These are phyloP conservation scores for Puccinia novopanici DNA, from an alignment of 1,284 basidiomycete genomes.

Conservation along the genomic window DNA sequence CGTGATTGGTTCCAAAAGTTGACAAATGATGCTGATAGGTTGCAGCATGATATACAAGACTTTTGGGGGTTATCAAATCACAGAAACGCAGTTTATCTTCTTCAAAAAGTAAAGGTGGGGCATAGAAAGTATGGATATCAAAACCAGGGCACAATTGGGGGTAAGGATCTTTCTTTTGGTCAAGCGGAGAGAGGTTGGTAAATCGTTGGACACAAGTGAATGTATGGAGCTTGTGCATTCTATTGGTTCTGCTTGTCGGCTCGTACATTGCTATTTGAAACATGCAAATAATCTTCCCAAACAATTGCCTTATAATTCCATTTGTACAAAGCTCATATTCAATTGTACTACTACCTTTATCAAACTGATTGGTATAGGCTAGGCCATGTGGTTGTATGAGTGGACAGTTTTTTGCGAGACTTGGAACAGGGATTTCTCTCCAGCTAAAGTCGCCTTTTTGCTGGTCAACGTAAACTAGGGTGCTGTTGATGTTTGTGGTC, in stretches of 20 bases:
- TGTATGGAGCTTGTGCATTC: constrained; percentile 7
- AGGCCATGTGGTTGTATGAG: constrained; percentile 6
- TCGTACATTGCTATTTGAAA: constrained; percentile 16
- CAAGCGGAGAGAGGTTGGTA: background rate
- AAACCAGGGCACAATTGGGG: constrained; percentile 13
- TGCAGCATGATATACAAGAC: constrained; percentile 22
- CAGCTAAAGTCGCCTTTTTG: background rate
- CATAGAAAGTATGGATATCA: constrained; percentile 25
- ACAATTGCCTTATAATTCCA: background rate
- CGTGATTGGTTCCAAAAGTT: constrained; percentile 24
- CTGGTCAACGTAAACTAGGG: constrained; percentile 11
- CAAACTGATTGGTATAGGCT: constrained; percentile 19
- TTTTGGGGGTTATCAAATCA: constrained; percentile 14
- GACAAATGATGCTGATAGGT: constrained; percentile 8
- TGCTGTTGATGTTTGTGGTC: background rate
- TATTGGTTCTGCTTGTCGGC: no score
- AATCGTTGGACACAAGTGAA: constrained; percentile 27
- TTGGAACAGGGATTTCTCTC: constrained; percentile 28
- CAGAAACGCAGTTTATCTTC: constrained; percentile 4
- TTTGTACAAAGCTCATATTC: constrained; percentile 13
- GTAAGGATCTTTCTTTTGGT: constrained; percentile 21
- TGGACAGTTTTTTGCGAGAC: constrained; percentile 6
- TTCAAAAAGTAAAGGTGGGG: constrained; percentile 12
- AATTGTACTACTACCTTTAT: constrained; percentile 41
- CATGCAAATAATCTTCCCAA: constrained; percentile 31